Conservation (phyloP, 352 stramenopile species). For the Globisporangium paddicum region DNA sequence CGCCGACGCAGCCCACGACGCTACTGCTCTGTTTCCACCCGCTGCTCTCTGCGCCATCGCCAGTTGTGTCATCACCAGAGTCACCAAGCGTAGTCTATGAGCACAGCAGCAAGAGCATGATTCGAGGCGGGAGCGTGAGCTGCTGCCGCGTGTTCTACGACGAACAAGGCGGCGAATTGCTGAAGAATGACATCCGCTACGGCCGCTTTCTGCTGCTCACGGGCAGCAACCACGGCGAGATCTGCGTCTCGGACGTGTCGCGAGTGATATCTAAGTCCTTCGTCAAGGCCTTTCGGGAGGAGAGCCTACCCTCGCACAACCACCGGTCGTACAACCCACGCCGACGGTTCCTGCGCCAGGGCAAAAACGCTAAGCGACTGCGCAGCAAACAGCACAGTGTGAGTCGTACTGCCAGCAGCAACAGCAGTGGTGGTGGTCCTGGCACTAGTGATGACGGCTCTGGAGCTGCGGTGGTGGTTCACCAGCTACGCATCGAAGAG, state of each 20-base stretch:
- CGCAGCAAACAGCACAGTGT: conserved; percentile 21
- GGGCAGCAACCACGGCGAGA: conserved; percentile 35
- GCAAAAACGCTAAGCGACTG: conserved; percentile 54
- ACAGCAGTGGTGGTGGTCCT: conserved; percentile 1
- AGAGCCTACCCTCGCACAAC: conserved; percentile 51
- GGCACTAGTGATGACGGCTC: background rate
- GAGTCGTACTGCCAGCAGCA: background rate
- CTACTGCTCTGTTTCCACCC: conserved; percentile 39
- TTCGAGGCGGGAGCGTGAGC: conserved; percentile 26
- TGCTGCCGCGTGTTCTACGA: conserved; percentile 60
- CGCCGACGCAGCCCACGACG: conserved; percentile 35
- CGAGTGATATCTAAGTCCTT: conserved; percentile 32
- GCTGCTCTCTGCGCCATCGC: background rate
- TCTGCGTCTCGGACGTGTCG: conserved; percentile 52
- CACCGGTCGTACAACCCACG: conserved; percentile 67
- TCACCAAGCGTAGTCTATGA: background rate
- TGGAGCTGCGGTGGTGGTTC: too few relatives aligned
- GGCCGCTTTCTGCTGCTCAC: conserved; percentile 42
- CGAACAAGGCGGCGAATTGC: conserved; percentile 46
- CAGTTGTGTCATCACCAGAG: background rate
- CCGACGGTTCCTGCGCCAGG: conserved; percentile 59
- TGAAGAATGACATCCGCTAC: conserved; percentile 41
- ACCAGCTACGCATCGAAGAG: conserved; percentile 12
- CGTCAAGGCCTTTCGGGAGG: conserved; percentile 45
- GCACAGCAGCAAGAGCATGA: background rate